A percentile compares a stretch with the other conserved stretches of the same genome.
These are phyloP conservation scores for Apiospora aurea DNA, from an alignment of 2,329 filamentous ascomycete genomes.

Conservation along the genomic window DNA sequence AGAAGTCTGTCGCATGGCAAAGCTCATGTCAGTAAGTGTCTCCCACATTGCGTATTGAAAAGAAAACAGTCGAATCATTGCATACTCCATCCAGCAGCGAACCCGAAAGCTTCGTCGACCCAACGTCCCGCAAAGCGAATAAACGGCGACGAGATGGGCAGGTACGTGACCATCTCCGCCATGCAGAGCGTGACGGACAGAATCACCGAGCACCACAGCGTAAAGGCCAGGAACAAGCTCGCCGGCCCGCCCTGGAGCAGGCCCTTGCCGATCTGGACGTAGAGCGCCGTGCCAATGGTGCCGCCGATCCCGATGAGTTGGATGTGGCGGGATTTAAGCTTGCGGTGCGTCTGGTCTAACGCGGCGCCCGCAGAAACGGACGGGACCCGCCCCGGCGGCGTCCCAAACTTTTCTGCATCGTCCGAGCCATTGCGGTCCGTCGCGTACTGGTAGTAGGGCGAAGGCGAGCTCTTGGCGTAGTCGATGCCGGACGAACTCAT, in stretches of 20 bases:
- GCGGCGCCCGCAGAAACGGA: slow-evolving; percentile 31
- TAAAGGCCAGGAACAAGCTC: slow-evolving; percentile 65
- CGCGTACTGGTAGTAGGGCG: slow-evolving; percentile 25
- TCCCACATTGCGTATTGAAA: not conserved
- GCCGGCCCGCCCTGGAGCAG: slow-evolving; percentile 66
- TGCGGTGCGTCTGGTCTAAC: slow-evolving; percentile 56
- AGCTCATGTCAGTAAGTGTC: not conserved
- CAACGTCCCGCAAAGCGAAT: slow-evolving; percentile 79
- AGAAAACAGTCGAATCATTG: not conserved
- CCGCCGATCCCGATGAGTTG: slow-evolving; percentile 69
- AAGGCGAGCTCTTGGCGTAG: slow-evolving; percentile 25
- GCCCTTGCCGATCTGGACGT: slow-evolving; percentile 65
- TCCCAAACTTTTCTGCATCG: slow-evolving; percentile 31
- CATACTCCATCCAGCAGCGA: slow-evolving; percentile 71
- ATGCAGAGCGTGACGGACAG: slow-evolving; percentile 67
- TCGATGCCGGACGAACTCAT: slow-evolving; percentile 34
- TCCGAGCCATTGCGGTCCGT: slow-evolving; percentile 24
- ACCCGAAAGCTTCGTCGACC: slow-evolving; percentile 78
- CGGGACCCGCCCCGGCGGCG: slow-evolving; percentile 26
- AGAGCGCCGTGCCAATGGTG: slow-evolving; percentile 68
- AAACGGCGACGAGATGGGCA: slow-evolving; percentile 80
- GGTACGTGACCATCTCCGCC: slow-evolving; percentile 79
- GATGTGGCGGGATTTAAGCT: slow-evolving; percentile 63
- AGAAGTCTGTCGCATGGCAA: slow-evolving; percentile 57
- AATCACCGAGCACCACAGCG: slow-evolving; percentile 67